Base-by-base conservation (phyloP, 1,284 basidiomycete genomes). In the Moesziomyces parantarcticus region DNA sequence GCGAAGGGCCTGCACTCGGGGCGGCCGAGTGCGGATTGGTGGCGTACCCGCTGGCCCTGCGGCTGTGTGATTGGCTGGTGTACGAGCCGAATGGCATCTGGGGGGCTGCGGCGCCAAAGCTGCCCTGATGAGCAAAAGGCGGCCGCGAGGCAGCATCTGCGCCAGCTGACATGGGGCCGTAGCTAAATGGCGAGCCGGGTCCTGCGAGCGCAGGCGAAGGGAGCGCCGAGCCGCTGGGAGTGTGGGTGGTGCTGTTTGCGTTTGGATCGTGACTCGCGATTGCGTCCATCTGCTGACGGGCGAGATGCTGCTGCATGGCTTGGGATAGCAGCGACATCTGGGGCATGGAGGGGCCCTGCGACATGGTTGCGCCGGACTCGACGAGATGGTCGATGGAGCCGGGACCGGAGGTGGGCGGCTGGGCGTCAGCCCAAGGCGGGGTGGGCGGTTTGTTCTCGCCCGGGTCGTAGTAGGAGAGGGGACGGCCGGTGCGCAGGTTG, bases 281-380 rank as follows among this genome's bases (percentile, higher is more conserved):
- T 43, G 32, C 29, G 5, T 65, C 58, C 48, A 58, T 64, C 51
- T 74, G 71, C 36, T 74, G 71, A 21, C 65, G 65, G 22, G 71
- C 58, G 3, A 74, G 54, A 56, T 74, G 71, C 34, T 74, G 71
- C 58, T 68, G 65, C 71, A 74, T 74, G 14, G 71, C 71, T 34
- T 74, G 71, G 5, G 71, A 74, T 9, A 74, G 66, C 50, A 74
- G 54, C 58, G 71, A 74, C 65, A 74, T 65, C 52, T 57, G 61
- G 3, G 70, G 60, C 41, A 52, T 48, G 5, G 61, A 60, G 22
- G 58, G 57, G 29, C 50, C 50, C 41, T 72, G 69, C 63, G 69
- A 72, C 69, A 72, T 72, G 58, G 49, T 39, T 40, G 23, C 25
- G 43, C 43, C 42, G 41, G 40, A 44, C 18, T 47, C 44, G 23